A percentile compares a stretch with the other conserved stretches of the same genome.
Conservation (phyloP, 148 eudicot genomes). For the Pouteria glomerata region DNA sequence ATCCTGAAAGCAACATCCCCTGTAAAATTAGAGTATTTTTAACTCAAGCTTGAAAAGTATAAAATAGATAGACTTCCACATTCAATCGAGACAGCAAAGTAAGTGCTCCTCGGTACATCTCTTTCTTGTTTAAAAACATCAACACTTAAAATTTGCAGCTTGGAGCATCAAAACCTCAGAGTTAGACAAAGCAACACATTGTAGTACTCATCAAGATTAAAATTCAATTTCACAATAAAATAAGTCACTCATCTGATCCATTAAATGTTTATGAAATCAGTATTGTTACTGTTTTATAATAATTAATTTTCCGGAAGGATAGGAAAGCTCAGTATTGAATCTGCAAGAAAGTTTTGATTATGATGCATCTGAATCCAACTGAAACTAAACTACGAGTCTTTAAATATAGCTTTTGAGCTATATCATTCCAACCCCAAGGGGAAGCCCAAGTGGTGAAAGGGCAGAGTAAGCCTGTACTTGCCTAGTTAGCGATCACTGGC, state of each 20-base stretch:
- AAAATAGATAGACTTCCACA: neutral
- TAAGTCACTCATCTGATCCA: too few species aligned
- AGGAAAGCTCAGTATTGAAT: neutral
- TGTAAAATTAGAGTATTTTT: conserved; percentile 32
- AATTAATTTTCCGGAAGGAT: neutral
- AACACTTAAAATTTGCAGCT: neutral
- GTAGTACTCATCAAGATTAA: neutral
- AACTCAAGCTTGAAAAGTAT: conserved; percentile 2
- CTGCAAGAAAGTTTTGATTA: neutral
- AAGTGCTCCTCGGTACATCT: neutral
- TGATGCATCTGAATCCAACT: neutral
- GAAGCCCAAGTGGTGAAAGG: too few species aligned
- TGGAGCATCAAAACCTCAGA: neutral
- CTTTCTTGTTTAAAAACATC: too few species aligned
- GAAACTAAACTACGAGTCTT: neutral
- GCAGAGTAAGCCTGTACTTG: too few species aligned
- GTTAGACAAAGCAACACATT: neutral
- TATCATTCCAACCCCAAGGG: neutral
- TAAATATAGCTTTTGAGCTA: neutral
- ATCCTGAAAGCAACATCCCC: conserved; percentile 99
- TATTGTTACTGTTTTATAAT: neutral
- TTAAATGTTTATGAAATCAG: too few species aligned
- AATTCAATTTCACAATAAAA: too few species aligned
- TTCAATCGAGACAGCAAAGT: neutral
- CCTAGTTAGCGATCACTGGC: too few species aligned